These are phyloP conservation scores for Erodium chrysanthum DNA, from an alignment of 441 rosid species.

Conservation along the genomic window DNA sequence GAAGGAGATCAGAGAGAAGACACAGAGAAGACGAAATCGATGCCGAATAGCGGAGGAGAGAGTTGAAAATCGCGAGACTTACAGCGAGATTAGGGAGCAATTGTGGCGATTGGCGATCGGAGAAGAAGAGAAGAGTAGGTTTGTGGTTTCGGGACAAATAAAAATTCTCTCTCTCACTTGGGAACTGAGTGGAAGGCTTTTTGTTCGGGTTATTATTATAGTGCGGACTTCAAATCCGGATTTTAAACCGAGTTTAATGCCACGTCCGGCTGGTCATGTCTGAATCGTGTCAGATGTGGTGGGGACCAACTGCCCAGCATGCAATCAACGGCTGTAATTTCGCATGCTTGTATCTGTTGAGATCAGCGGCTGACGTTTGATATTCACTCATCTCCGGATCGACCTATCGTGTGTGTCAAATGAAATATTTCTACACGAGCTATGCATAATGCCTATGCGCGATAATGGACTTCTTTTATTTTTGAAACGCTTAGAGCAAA, in stretches of 20 bases:
- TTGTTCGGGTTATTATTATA: constrained; percentile 11
- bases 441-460: no score
- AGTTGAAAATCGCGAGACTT: background rate
- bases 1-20: background rate
- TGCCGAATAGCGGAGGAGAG: background rate
- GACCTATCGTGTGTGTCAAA: no score
- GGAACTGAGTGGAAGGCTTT: background rate
- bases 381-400: background rate
- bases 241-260: constrained; percentile 54
- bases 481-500: no score
- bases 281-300: constrained; percentile 14
- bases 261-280: constrained; percentile 34
- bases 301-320: constrained; percentile 2
- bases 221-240: constrained; percentile 61
- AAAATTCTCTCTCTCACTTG: background rate
- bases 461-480: no score
- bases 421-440: no score
- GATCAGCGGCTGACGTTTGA: background rate
- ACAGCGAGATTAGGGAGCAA: background rate
- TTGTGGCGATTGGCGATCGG: background rate
- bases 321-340: constrained; percentile 34
- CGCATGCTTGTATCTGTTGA: background rate
- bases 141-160: background rate
- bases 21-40: background rate
- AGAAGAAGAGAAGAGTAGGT: no score